phyloP scores from a whole-genome alignment of 108 stramenopile species.

The Nitzschia palea region DNA sequence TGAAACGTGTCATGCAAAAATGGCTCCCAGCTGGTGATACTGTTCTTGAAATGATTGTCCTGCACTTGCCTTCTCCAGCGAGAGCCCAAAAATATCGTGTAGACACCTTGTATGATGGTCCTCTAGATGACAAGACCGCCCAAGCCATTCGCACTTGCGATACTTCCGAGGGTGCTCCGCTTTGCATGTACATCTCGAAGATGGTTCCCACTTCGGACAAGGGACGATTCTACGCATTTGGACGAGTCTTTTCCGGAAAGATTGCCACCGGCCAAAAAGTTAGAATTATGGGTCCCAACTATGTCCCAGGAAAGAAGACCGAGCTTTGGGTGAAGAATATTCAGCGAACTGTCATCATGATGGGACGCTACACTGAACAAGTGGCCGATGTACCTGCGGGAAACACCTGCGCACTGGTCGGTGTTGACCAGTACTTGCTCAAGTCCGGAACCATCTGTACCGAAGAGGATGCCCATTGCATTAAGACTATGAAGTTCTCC shows the following conservation, averaged over 20 bases:
- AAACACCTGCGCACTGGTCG: conserved; percentile 99
- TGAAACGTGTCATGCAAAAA: conserved; percentile 99
- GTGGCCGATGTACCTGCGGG: conserved; percentile 99
- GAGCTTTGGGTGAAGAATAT: conserved; percentile 99
- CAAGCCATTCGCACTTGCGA: conserved; percentile 98
- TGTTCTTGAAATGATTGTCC: conserved; percentile 99
- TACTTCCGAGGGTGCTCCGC: conserved; percentile 91
- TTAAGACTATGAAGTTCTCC: conserved; percentile 99
- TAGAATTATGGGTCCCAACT: conserved; percentile 99
- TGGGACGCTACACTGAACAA: conserved; percentile 99
- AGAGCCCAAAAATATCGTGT: conserved; percentile 98
- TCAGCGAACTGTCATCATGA: conserved; percentile 99
- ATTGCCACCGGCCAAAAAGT: conserved; percentile 99
- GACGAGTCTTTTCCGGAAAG: conserved; percentile 99
- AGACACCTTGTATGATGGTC: conserved; percentile 97
- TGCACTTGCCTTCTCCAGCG: conserved; percentile 98
- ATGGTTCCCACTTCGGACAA: conserved; percentile 99
- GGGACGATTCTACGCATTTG: conserved; percentile 99
- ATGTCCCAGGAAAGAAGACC: conserved; percentile 99
- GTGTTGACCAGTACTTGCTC: conserved; percentile 99
- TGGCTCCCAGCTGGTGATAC: conserved; percentile 99
- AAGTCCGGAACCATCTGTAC: conserved; percentile 99
- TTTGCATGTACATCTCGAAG: conserved; percentile 99
- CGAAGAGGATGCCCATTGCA: conserved; percentile 92
- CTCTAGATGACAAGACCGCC: conserved; percentile 97